phyloP scores from a whole-genome alignment of 306 rosid genomes.

The Vicia faba region DNA sequence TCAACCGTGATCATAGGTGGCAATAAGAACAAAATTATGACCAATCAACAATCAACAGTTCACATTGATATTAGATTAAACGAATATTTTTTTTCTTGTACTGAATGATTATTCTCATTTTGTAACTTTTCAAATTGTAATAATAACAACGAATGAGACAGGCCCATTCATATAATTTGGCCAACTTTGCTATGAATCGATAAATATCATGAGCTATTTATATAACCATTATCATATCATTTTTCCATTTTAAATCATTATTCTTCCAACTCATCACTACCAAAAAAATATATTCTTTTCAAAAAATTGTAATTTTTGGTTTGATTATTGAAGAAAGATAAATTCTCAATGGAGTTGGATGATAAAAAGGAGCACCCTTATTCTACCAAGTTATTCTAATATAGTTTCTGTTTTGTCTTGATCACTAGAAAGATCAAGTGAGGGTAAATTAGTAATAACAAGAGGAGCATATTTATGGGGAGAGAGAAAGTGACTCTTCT shows the following conservation, averaged over 20 bases:
- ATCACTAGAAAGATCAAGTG: slow-evolving; percentile 34
- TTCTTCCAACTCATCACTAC: slow-evolving; percentile 15
- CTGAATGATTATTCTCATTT: slow-evolving; percentile 31
- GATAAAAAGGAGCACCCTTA: slow-evolving; percentile 9
- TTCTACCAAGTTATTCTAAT: neutral
- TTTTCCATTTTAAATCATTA: slow-evolving; percentile 5
- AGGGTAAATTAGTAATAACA: slow-evolving; percentile 31
- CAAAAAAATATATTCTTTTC: neutral
- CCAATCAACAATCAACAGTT: slow-evolving; percentile 19
- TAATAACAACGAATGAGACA: slow-evolving; percentile 24
- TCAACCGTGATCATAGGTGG: slow-evolving; percentile 34
- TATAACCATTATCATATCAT: slow-evolving; percentile 13
- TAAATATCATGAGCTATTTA: slow-evolving; percentile 28
- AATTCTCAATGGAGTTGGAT: neutral
- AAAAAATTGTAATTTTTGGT: slow-evolving; percentile 1
- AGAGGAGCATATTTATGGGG: slow-evolving; percentile 42
- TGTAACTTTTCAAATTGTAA: slow-evolving; percentile 39
- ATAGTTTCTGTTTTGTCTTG: neutral
- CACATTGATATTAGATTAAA: slow-evolving; percentile 18
- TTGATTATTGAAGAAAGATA: neutral
- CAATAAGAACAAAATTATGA: slow-evolving; percentile 14
- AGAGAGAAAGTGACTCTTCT: slow-evolving; percentile 41
- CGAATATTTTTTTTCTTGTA: slow-evolving; percentile 10
- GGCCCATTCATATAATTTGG: slow-evolving; percentile 33
- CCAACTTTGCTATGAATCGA: slow-evolving; percentile 30